Conservation (phyloP, 2,329 filamentous ascomycete genomes). For the Drechslera avenae region DNA sequence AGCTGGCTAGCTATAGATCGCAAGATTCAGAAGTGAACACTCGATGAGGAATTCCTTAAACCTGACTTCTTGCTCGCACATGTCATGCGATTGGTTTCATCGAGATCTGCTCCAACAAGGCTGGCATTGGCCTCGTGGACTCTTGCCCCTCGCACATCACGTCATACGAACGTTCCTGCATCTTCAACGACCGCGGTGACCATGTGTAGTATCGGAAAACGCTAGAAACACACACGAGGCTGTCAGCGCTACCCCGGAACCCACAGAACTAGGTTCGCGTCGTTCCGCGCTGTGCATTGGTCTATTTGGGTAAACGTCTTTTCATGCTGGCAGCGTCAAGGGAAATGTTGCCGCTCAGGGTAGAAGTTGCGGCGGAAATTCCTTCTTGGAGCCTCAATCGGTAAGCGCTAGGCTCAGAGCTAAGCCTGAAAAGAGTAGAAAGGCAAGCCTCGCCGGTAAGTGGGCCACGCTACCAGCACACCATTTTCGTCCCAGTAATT, state of each 20-base stretch:
- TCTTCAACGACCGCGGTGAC: conserved; percentile 15
- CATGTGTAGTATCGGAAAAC: conserved; percentile 14
- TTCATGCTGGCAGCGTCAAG: conserved; percentile 10
- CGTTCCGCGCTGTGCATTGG: conserved; percentile 25
- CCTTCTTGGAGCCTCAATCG: neutral
- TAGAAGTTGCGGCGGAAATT: conserved; percentile 20
- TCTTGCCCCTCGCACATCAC: neutral
- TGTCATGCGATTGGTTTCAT: conserved; percentile 1
- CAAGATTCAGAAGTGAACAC: conserved; percentile 3
- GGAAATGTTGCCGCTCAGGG: conserved; percentile 5
- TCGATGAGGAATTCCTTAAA: conserved; percentile 1
- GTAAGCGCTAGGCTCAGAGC: neutral
- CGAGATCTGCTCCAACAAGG: conserved; percentile 2
- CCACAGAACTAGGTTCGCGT: conserved; percentile 17
- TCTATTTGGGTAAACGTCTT: conserved; percentile 10
- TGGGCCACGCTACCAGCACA: neutral
- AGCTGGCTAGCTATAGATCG: conserved; percentile 11
- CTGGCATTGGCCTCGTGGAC: neutral
- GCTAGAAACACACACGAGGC: conserved; percentile 10
- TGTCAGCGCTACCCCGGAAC: conserved; percentile 23
- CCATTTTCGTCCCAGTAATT: neutral
- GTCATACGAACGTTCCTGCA: neutral
- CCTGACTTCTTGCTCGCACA: neutral
- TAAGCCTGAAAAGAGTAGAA: neutral
- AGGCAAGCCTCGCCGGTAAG: conserved; percentile 12